Conservation (phyloP, 2,329 filamentous ascomycete species). For the Alternaria triticimaculans region DNA sequence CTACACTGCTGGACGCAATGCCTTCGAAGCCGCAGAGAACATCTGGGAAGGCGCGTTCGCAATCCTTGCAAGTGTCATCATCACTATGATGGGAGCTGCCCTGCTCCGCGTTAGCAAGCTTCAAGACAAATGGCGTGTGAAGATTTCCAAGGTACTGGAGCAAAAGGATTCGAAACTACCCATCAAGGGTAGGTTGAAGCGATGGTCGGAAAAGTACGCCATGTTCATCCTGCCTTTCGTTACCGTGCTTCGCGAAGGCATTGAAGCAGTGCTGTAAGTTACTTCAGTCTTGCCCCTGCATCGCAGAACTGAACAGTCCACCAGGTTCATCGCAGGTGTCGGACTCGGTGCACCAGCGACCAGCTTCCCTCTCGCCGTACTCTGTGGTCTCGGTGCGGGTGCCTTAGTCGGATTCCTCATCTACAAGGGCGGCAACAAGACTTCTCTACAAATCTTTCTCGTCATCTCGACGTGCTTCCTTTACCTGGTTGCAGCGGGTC, state of each 20-base stretch:
- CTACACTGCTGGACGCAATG: conserved; percentile 71
- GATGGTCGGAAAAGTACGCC: conserved; percentile 76
- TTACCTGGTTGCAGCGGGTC: conserved; percentile 82
- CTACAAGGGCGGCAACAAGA: conserved; percentile 74
- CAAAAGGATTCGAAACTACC: conserved; percentile 53
- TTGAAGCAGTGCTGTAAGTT: conserved; percentile 75
- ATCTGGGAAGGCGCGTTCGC: conserved; percentile 83
- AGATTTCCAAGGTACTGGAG: conserved; percentile 75
- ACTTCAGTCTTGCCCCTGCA: background rate
- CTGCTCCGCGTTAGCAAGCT: conserved; percentile 82
- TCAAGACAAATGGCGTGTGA: conserved; percentile 85
- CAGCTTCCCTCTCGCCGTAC: conserved; percentile 77
- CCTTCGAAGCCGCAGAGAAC: conserved; percentile 72
- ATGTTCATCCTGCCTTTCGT: conserved; percentile 89
- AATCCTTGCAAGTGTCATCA: conserved; percentile 77
- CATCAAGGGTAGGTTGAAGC: conserved; percentile 60
- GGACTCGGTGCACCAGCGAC: conserved; percentile 76
- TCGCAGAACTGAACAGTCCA: background rate
- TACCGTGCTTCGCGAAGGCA: conserved; percentile 83
- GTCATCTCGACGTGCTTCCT: conserved; percentile 81
- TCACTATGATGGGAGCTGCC: conserved; percentile 80
- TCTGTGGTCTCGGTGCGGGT: conserved; percentile 74
- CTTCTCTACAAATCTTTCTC: conserved; percentile 77
- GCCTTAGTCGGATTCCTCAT: conserved; percentile 72
- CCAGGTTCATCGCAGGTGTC: conserved; percentile 79